Percentiles rank a stretch among this genome's conserved stretches.
Conservation (phyloP, 1,139 yeast genomes). For the Sugiyamaella sp. region DNA sequence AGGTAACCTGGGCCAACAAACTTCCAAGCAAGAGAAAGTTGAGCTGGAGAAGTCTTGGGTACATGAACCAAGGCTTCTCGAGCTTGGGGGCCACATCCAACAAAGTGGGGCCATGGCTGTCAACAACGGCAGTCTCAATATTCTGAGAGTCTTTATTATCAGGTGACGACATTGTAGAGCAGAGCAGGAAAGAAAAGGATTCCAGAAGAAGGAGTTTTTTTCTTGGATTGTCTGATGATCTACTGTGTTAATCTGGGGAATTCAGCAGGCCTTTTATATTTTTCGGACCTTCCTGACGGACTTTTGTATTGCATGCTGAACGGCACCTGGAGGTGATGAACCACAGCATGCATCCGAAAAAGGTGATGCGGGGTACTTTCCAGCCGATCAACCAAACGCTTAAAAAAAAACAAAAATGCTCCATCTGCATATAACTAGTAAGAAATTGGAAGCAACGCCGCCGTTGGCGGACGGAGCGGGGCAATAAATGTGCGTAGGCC, state of each 20-base stretch:
- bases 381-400: neutral
- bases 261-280: slow-evolving; percentile 7
- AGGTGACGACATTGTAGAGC: slow-evolving; percentile 2
- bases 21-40: slow-evolving; percentile 46
- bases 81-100: slow-evolving; percentile 21
- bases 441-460: neutral
- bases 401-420: neutral
- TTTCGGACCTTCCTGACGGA: neutral
- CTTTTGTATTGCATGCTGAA: neutral
- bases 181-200: neutral
- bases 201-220: neutral
- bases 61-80: slow-evolving; percentile 18
- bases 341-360: slow-evolving; percentile 1
- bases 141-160: too few relatives aligned
- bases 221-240: neutral
- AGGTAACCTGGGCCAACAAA: slow-evolving; percentile 50
- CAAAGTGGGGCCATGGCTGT: slow-evolving; percentile 15
- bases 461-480: slow-evolving; percentile 1
- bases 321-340: slow-evolving; percentile 14
- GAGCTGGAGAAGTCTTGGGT: slow-evolving; percentile 43
- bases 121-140: neutral
- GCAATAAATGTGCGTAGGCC: too few relatives aligned
- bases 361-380: slow-evolving; percentile 17
- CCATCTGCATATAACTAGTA: neutral
- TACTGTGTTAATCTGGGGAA: slow-evolving; percentile 12